These are phyloP conservation scores for Fistulinella prunicolor DNA, from an alignment of 768 basidiomycete genomes.

Conservation along the genomic window DNA sequence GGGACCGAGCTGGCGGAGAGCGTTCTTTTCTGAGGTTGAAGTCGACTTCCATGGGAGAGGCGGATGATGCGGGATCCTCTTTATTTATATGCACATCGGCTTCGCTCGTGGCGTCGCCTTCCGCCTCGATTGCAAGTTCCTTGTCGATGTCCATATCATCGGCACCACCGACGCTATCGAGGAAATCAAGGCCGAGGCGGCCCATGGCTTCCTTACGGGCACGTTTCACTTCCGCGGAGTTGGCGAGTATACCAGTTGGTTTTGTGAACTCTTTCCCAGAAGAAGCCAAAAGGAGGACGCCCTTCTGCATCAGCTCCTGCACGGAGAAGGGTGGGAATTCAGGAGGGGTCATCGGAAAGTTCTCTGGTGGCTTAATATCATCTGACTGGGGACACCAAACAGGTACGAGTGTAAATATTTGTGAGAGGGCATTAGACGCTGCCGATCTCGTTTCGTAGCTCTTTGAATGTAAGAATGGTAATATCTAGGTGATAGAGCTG, in stretches of 20 bases:
- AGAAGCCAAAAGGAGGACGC: slow-evolving; percentile 79
- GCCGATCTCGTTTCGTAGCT: slow-evolving; percentile 91
- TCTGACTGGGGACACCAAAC: slow-evolving; percentile 55
- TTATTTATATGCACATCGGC: slow-evolving; percentile 38
- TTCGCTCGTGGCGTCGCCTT: slow-evolving; percentile 45
- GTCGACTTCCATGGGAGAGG: slow-evolving; percentile 47
- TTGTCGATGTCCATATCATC: slow-evolving; percentile 87
- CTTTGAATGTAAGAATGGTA: slow-evolving; percentile 89
- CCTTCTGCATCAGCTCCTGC: slow-evolving; percentile 68
- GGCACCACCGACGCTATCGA: slow-evolving; percentile 63
- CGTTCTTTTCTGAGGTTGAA: slow-evolving; percentile 39
- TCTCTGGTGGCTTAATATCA: slow-evolving; percentile 22
- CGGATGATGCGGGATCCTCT: slow-evolving; percentile 35
- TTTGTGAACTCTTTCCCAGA: slow-evolving; percentile 91
- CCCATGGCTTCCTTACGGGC: slow-evolving; percentile 88
- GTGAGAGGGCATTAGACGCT: slow-evolving; percentile 82
- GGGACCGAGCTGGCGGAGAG: slow-evolving; percentile 40
- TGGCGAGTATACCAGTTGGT: slow-evolving; percentile 68
- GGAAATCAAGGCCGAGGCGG: slow-evolving; percentile 82
- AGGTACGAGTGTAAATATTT: slow-evolving; percentile 83
- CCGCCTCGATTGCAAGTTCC: slow-evolving; percentile 64
- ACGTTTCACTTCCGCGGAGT: slow-evolving; percentile 76
- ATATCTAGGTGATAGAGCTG: slow-evolving; percentile 49
- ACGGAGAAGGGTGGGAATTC: slow-evolving; percentile 78
- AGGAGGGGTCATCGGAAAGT: slow-evolving; percentile 36